A percentile compares a stretch with the other conserved stretches of the same genome.
phyloP scores from a whole-genome alignment of 1,139 yeast genomes.

The Geotrichum candidum region DNA sequence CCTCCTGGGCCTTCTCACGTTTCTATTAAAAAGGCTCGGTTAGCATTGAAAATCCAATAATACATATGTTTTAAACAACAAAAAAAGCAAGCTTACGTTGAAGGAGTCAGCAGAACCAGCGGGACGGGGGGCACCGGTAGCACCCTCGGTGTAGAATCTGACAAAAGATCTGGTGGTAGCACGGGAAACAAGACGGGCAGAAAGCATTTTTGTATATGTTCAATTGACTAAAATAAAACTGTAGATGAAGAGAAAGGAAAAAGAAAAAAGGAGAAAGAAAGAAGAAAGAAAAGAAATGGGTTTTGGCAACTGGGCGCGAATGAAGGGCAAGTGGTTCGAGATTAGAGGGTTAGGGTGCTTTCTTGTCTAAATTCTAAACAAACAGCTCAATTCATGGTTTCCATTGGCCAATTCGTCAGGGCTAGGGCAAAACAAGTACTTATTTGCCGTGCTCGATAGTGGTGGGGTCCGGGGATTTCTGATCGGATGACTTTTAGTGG shows the following conservation, averaged over 20 bases:
- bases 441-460: neutral
- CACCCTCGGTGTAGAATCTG: constrained; percentile 49
- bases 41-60: neutral
- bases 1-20: constrained; percentile 70
- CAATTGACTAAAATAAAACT: neutral
- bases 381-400: neutral
- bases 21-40: constrained; percentile 33
- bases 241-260: neutral
- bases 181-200: constrained; percentile 14
- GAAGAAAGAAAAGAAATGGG: neutral
- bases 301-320: neutral
- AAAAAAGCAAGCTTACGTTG: constrained; percentile 35
- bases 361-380: neutral
- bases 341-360: neutral
- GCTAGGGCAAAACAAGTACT: neutral
- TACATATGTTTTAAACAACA: too few species aligned
- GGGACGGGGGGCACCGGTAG: constrained; percentile 51
- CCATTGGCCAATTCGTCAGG: neutral
- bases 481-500: neutral
- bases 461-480: neutral
- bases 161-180: constrained; percentile 24
- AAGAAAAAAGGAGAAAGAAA: neutral
- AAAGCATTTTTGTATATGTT: constrained; percentile 8
- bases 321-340: neutral
- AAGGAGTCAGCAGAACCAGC: constrained; percentile 47